Base-by-base conservation (phyloP, 441 rosid species). In the Bocquillonia castaneifolia region DNA sequence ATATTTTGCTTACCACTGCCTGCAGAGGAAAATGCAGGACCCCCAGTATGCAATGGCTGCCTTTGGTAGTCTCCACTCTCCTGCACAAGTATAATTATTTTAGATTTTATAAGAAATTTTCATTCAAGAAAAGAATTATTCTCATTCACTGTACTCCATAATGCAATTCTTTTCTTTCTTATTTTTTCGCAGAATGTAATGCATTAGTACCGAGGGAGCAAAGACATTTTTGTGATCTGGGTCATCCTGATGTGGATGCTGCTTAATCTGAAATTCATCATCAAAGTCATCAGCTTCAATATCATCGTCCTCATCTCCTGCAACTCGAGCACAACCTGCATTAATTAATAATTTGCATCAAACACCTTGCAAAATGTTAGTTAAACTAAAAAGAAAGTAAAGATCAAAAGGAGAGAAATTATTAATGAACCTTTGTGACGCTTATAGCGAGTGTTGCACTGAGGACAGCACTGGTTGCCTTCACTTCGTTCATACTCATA, bases 1-100 rank as follows among this genome's bases (percentile, higher is more conserved):
- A n/a, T n/a, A n/a, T n/a, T n/a, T n/a, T n/a, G n/a, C 79, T 67
- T 85, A 90, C 96, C 85, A 68, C 96, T 92, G 78, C 92, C 98
- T 26, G 91, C 83, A 58, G 83, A 78, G 48, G 96, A 88, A 63
- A 88, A 84, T 55, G 86, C 85, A 9, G 64, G 87, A 26, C 86
- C 88, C 34, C 79, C 81, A 32, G 78, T 67, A 58, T 81, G 86
- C 80, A 81, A 69, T 48, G 54, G 54, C 54, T 84, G 86, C 70
- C 82, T 85, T 45, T 74, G 80, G 59, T 77, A 73, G 60, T 90
- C 85, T 56, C 87, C 90, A 77, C 75, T 88, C 74, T 85, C 97
- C 96, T 87, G 86, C 69, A 69, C 61, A 22, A 70, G 36, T n/a
- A n/a, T n/a, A n/a, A n/a, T n/a, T n/a, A n/a, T n/a, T n/a, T n/a